Evolutionary conservation across 805 yeast species (phyloP).

Genomic region (Wickerhamomyces chaumierensis): DNA sequence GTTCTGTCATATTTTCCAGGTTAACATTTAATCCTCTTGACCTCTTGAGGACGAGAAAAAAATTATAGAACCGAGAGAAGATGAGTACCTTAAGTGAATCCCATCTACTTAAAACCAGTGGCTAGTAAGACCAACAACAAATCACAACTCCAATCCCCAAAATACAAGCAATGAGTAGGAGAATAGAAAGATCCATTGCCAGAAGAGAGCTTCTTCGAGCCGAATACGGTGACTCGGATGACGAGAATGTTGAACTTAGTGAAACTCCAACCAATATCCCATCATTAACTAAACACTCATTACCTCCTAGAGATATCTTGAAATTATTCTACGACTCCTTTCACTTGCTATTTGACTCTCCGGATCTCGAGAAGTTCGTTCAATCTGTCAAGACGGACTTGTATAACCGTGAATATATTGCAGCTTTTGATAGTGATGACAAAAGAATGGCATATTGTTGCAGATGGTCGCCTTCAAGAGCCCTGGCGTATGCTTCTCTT

Average conservation of each 20-base stretch:
- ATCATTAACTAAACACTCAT: conserved; percentile 9
- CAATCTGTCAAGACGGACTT: conserved; percentile 64
- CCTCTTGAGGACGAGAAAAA: too few species aligned
- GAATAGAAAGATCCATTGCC: conserved; percentile 11
- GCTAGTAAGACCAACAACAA: too few species aligned
- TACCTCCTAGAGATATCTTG: conserved; percentile 15
- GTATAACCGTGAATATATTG: conserved; percentile 56
- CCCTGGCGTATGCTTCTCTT: conserved; percentile 61
- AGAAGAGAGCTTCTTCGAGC: conserved; percentile 4
- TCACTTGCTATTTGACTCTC: conserved; percentile 12
- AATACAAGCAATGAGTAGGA: conserved; percentile 12
- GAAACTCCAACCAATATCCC: conserved; percentile 9
- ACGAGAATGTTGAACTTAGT: background rate
- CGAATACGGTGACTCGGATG: conserved; percentile 4
- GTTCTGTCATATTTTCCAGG: too few species aligned
- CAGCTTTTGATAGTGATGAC: conserved; percentile 54
- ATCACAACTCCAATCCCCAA: background rate
- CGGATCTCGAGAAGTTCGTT: conserved; percentile 27
- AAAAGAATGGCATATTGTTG: conserved; percentile 69
- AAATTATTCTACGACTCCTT: conserved; percentile 14
- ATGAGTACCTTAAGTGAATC: too few species aligned
- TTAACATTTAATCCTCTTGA: too few species aligned
- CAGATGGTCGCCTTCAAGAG: conserved; percentile 81
- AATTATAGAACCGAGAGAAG: too few species aligned
- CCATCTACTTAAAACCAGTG: too few species aligned